These are phyloP conservation scores for Yamadazyma membranifaciens DNA, from an alignment of 1,139 yeast genomes.

Conservation along the genomic window DNA sequence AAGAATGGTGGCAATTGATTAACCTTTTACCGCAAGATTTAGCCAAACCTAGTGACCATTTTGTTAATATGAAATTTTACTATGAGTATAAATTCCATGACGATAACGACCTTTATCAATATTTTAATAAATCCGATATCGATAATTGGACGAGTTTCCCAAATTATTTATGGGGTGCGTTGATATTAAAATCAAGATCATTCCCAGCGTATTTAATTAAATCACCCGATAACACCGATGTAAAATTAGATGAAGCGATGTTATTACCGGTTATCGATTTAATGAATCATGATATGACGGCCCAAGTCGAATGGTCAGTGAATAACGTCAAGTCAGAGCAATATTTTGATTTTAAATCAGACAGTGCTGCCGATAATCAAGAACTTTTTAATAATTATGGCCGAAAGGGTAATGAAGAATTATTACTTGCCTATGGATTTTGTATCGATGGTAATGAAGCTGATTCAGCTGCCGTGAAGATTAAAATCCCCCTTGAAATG, in stretches of 20 bases:
- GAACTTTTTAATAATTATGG: conserved; percentile 84
- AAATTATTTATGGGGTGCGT: conserved; percentile 71
- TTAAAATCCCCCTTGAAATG: conserved; percentile 43
- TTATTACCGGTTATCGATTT: conserved; percentile 77
- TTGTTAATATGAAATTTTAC: conserved; percentile 43
- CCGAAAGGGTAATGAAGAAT: conserved; percentile 78
- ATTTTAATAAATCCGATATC: conserved; percentile 19
- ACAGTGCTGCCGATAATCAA: conserved; percentile 26
- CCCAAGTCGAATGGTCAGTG: conserved; percentile 64
- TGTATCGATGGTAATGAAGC: conserved; percentile 57
- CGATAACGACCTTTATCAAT: conserved; percentile 34
- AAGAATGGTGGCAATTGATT: conserved; percentile 53
- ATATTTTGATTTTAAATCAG: conserved; percentile 30
- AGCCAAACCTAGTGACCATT: conserved; percentile 35
- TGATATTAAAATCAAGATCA: conserved; percentile 71
- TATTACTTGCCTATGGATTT: conserved; percentile 68
- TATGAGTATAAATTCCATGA: conserved; percentile 47
- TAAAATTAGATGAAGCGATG: conserved; percentile 53
- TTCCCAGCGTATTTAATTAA: conserved; percentile 61
- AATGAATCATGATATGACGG: conserved; percentile 64
- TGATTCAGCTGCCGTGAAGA: conserved; percentile 61
- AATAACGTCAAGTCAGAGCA: conserved; percentile 15
- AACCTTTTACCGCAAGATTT: conserved; percentile 33
- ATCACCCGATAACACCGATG: conserved; percentile 15
- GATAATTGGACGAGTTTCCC: conserved; percentile 62